phyloP scores from a whole-genome alignment of 768 basidiomycete species.

The Tricholoma bakamatsutake region DNA sequence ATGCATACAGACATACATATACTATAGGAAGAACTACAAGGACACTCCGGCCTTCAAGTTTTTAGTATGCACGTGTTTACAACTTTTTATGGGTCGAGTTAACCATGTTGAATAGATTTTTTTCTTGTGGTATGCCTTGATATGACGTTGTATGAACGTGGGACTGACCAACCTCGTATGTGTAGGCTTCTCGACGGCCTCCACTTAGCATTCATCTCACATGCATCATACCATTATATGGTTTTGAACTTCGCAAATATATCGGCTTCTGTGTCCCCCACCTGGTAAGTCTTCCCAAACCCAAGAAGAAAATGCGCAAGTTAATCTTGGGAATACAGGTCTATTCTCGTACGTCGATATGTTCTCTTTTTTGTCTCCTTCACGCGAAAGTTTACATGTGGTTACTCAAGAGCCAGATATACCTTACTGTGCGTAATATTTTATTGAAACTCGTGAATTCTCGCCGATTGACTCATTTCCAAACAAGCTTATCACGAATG shows the following conservation, averaged over 20 bases:
- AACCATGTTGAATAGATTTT: constrained; percentile 1
- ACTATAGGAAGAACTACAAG: neutral
- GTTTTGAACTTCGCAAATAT: constrained; percentile 9
- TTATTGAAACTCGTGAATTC: neutral
- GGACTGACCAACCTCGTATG: neutral
- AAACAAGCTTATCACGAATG: constrained; percentile 21
- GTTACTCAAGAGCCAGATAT: constrained; percentile 17
- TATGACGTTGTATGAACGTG: neutral
- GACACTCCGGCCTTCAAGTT: constrained; percentile 4
- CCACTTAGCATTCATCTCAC: constrained; percentile 8
- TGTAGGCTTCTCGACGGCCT: constrained; percentile 10
- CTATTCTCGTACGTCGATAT: neutral
- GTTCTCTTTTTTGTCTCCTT: neutral
- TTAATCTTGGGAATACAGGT: neutral
- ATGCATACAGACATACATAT: constrained; percentile 10
- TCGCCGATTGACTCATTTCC: neutral
- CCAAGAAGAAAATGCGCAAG: neutral
- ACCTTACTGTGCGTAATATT: constrained; percentile 19
- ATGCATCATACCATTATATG: constrained; percentile 10
- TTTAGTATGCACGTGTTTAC: constrained; percentile 1
- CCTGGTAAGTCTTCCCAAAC: neutral
- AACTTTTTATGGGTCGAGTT: neutral
- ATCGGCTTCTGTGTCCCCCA: neutral
- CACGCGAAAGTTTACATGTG: neutral
- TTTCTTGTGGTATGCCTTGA: constrained; percentile 7